Evolutionary conservation across 495 filamentous ascomycete genomes (phyloP).

Genomic region (Xylaria scruposa): DNA sequence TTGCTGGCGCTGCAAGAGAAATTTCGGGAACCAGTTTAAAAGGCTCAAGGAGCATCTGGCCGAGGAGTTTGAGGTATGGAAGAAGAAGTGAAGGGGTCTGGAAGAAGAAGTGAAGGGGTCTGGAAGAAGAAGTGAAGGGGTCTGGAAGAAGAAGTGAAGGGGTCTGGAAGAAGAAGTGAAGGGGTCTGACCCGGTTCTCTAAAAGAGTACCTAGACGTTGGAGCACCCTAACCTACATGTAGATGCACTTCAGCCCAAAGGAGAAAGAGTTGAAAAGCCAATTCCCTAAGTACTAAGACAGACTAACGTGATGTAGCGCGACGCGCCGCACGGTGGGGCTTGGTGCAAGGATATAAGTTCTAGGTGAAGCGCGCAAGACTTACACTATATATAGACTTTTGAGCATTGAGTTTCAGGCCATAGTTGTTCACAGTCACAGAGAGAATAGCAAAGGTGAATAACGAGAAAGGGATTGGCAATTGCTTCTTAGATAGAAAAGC

Average conservation of each 20-base stretch:
- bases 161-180: too few relatives aligned
- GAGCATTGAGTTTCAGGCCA: background rate
- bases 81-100: slow-evolving; percentile 62
- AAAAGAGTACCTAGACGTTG: too few relatives aligned
- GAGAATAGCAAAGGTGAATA: background rate
- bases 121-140: too few relatives aligned
- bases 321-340: slow-evolving; percentile 8
- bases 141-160: too few relatives aligned
- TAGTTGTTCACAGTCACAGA: background rate
- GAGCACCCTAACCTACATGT: background rate
- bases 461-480: background rate
- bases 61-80: slow-evolving; percentile 84
- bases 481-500: slow-evolving; percentile 31
- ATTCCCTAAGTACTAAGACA: background rate
- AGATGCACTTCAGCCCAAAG: background rate
- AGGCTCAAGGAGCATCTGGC: slow-evolving; percentile 81
- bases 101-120: too few relatives aligned
- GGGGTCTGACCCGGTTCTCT: too few relatives aligned
- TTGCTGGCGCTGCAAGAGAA: slow-evolving; percentile 86
- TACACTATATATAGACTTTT: too few relatives aligned
- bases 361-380: background rate
- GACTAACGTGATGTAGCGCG: background rate
- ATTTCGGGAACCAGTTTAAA: slow-evolving; percentile 74
- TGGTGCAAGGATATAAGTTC: background rate
- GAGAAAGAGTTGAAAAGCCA: background rate